Evolutionary conservation across 192 early-diverging fungal genomes (phyloP).

Genomic region (Gigaspora rosea): DNA sequence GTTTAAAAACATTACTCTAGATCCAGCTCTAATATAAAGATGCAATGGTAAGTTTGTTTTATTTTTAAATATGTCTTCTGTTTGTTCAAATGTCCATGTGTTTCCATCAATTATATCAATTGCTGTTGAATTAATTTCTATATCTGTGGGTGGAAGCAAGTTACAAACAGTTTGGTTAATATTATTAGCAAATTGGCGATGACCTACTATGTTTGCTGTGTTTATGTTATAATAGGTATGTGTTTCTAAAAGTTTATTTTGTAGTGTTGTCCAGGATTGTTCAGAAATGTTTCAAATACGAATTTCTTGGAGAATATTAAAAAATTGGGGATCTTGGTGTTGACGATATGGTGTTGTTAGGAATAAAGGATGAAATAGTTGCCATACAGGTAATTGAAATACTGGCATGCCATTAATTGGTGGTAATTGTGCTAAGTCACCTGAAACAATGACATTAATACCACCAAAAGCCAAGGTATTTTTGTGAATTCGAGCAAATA

Average conservation of each 20-base stretch:
- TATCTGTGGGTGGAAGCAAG: not conserved
- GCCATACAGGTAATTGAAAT: not conserved
- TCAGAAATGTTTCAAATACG: not conserved
- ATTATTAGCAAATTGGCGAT: not conserved
- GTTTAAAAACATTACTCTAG: not conserved
- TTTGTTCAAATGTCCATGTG: not conserved
- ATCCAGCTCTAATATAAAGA: not conserved
- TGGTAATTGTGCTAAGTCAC: too few relatives aligned
- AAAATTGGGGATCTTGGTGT: not conserved
- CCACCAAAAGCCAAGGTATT: too few relatives aligned
- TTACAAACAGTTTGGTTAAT: not conserved
- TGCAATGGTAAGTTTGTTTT: not conserved
- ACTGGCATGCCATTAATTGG: too few relatives aligned
- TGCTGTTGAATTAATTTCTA: not conserved
- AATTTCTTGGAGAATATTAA: conserved; percentile 2
- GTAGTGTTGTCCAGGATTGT: not conserved
- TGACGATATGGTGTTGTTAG: not conserved
- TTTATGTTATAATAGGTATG: not conserved
- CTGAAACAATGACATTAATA: too few relatives aligned
- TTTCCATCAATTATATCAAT: not conserved
- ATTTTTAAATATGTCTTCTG: not conserved
- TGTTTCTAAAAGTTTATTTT: not conserved
- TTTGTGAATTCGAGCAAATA: too few relatives aligned
- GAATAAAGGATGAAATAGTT: not conserved
- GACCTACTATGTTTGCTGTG: not conserved